Evolutionary conservation across 208 protist species (phyloP).

Genomic region (Acanthamoeba lenticulata): DNA sequence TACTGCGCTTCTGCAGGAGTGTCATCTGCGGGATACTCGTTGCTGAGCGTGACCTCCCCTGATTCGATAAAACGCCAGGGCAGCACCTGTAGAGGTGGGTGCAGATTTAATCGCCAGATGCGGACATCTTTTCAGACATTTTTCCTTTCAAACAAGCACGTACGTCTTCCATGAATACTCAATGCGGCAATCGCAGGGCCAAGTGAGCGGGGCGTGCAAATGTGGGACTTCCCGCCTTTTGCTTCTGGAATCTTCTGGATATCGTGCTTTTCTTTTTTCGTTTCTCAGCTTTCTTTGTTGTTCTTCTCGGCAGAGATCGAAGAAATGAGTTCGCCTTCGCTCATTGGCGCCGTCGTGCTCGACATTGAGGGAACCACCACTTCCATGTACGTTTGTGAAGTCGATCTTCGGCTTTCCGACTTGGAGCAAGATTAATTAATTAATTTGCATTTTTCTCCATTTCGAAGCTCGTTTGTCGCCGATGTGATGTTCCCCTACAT

Average conservation of each 20-base stretch:
- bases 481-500: conserved; percentile 85
- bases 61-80: conserved; percentile 43
- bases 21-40: background rate
- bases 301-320: background rate
- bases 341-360: conserved; percentile 73
- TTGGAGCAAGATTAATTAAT: too few relatives aligned
- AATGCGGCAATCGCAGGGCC: too few relatives aligned
- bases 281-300: background rate
- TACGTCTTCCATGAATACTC: too few relatives aligned
- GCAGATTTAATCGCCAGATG: too few relatives aligned
- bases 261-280: background rate
- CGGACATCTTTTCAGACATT: too few relatives aligned
- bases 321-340: conserved; percentile 35
- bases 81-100: background rate
- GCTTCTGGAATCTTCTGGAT: background rate
- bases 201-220: too few relatives aligned
- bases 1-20: background rate
- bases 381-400: conserved; percentile 84
- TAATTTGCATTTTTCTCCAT: background rate
- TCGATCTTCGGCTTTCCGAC: background rate
- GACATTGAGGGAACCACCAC: conserved; percentile 91
- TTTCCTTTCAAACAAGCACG: too few relatives aligned
- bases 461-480: conserved; percentile 85
- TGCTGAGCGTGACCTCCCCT: background rate
- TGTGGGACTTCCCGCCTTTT: too few relatives aligned